Conservation (phyloP, 2,329 filamentous ascomycete species). For the Rhynchosporium agropyri region DNA sequence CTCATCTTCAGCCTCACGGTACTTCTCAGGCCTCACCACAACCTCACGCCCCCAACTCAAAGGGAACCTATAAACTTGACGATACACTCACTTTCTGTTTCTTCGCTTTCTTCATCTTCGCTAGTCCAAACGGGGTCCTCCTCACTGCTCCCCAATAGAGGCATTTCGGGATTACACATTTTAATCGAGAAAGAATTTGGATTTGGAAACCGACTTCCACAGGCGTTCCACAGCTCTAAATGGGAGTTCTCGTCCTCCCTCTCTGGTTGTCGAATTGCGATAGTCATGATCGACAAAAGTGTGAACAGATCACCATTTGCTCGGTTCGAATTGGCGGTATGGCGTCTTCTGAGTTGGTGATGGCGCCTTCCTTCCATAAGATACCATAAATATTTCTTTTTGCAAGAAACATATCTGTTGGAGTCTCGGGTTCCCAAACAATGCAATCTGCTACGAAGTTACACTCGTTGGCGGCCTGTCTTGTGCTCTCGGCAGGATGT, state of each 20-base stretch:
- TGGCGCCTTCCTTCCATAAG: slow-evolving; percentile 24
- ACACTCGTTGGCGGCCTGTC: slow-evolving; percentile 6
- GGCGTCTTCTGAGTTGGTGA: slow-evolving; percentile 21
- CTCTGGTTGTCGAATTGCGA: neutral
- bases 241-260: slow-evolving; percentile 16
- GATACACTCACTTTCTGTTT: slow-evolving; percentile 16
- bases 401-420: neutral
- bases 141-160: slow-evolving; percentile 18
- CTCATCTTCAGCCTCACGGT: slow-evolving; percentile 12
- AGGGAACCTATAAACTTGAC: neutral
- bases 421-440: neutral
- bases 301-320: slow-evolving; percentile 1
- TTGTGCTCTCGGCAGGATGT: neutral
- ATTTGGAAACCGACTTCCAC: slow-evolving; percentile 19
- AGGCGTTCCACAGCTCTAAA: slow-evolving; percentile 30
- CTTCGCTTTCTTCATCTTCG: slow-evolving; percentile 17
- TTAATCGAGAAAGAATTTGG: slow-evolving; percentile 1
- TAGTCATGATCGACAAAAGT: neutral
- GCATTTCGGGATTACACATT: slow-evolving; percentile 25
- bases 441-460: slow-evolving; percentile 5
- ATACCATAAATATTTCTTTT: slow-evolving; percentile 16
- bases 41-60: neutral
- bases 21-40: neutral
- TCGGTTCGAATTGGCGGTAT: slow-evolving; percentile 18
- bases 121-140: slow-evolving; percentile 20